phyloP scores from a whole-genome alignment of 78 protist genomes.

The Tieghemostelium lacteum region DNA sequence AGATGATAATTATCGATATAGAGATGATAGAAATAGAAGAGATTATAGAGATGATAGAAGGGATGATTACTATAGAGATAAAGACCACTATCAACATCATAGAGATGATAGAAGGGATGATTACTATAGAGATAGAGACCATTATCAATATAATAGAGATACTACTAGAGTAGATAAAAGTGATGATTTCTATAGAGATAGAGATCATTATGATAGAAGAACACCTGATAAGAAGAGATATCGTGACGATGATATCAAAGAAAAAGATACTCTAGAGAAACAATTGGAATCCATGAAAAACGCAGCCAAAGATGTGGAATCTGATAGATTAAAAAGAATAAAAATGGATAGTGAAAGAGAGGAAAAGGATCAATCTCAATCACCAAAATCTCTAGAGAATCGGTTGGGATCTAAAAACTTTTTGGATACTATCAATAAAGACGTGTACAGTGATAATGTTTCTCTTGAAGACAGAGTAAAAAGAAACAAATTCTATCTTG shows the following conservation, averaged over 20 bases:
- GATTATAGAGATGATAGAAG: background rate
- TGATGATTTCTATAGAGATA: conserved; percentile 49
- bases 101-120: conserved; percentile 22
- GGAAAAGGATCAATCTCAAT: background rate
- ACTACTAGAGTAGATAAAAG: conserved; percentile 13
- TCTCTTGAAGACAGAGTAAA: conserved; percentile 20
- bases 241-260: conserved; percentile 6
- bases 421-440: conserved; percentile 36
- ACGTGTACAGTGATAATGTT: background rate
- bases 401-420: conserved; percentile 59
- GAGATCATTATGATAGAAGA: background rate
- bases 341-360: background rate
- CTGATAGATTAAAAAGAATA: conserved; percentile 26
- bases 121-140: conserved; percentile 5
- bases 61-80: conserved; percentile 11
- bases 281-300: conserved; percentile 52
- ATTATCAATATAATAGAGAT: background rate
- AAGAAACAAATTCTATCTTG: conserved; percentile 56
- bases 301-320: conserved; percentile 28
- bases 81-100: background rate
- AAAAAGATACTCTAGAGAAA: background rate
- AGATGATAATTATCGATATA: background rate
- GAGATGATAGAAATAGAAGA: conserved; percentile 8
- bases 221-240: conserved; percentile 17
- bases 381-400: conserved; percentile 41